These are phyloP conservation scores for Vitis rotundifolia DNA, from an alignment of 164 flowering plant species.

Conservation along the genomic window DNA sequence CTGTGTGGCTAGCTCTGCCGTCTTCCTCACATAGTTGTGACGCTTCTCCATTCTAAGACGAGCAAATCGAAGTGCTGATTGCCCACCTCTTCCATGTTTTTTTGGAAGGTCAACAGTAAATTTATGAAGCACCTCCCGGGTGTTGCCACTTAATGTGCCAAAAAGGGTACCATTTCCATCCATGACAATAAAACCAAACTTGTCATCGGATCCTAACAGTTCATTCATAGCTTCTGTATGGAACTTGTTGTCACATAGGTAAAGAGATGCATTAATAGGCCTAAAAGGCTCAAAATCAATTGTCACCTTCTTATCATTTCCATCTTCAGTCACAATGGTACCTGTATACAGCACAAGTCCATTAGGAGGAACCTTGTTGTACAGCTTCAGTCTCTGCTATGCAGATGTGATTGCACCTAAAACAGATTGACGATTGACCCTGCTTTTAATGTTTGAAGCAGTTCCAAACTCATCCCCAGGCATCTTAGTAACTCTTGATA, in stretches of 20 bases:
- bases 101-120: constrained; percentile 42
- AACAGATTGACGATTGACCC: constrained; percentile 46
- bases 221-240: constrained; percentile 36
- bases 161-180: constrained; percentile 55
- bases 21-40: too few species aligned
- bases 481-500: constrained; percentile 52
- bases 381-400: constrained; percentile 46
- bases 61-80: constrained; percentile 44
- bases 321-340: constrained; percentile 47
- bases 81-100: constrained; percentile 49
- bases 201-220: constrained; percentile 36
- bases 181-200: constrained; percentile 38
- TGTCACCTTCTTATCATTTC: constrained; percentile 48
- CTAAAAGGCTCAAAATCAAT: constrained; percentile 49
- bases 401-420: constrained; percentile 51
- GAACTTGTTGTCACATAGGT: constrained; percentile 45
- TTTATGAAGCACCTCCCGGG: constrained; percentile 40
- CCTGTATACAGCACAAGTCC: constrained; percentile 50
- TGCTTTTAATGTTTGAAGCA: constrained; percentile 55
- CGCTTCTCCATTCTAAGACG: background rate
- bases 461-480: constrained; percentile 58
- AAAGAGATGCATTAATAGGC: constrained; percentile 44
- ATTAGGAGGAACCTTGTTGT: constrained; percentile 46
- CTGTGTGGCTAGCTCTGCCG: too few species aligned
- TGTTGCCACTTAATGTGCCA: constrained; percentile 45